Evolutionary conservation across 495 filamentous ascomycete genomes (phyloP).

Genomic region (Opeltia flavorubescens): DNA sequence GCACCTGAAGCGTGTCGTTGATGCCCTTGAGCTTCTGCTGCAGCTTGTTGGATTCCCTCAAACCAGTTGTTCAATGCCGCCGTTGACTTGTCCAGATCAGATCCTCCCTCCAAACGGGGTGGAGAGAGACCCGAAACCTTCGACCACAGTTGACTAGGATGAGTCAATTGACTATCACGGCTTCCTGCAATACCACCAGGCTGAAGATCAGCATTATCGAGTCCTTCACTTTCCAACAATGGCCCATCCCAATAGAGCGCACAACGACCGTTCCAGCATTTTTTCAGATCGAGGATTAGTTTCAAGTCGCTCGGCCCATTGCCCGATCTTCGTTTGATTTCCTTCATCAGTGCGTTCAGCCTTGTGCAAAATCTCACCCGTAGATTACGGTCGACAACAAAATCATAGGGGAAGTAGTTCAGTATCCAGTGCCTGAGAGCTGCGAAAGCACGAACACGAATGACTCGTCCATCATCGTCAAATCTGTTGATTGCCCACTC

Average conservation of each 20-base stretch:
- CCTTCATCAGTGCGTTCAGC: slow-evolving; percentile 61
- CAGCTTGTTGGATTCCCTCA: slow-evolving; percentile 33
- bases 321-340: slow-evolving; percentile 36
- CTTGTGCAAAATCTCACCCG: slow-evolving; percentile 68
- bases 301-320: slow-evolving; percentile 66
- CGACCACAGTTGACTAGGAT: slow-evolving; percentile 27
- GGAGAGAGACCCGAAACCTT: slow-evolving; percentile 27
- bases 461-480: slow-evolving; percentile 79
- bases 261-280: slow-evolving; percentile 91
- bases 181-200: slow-evolving; percentile 56
- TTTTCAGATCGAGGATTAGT: slow-evolving; percentile 86
- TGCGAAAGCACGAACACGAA: slow-evolving; percentile 89
- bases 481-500: slow-evolving; percentile 71
- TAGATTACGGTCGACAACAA: slow-evolving; percentile 67
- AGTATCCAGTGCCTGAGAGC: slow-evolving; percentile 95
- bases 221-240: slow-evolving; percentile 37
- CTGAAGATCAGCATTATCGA: slow-evolving; percentile 51
- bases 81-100: slow-evolving; percentile 21
- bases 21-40: slow-evolving; percentile 22
- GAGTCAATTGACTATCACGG: slow-evolving; percentile 31
- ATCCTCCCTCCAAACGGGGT: slow-evolving; percentile 27
- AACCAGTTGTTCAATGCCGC: slow-evolving; percentile 28
- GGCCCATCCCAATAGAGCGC: slow-evolving; percentile 73
- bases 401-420: slow-evolving; percentile 96
- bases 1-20: slow-evolving; percentile 31